Base-by-base conservation (phyloP, 2,329 filamentous ascomycete genomes). In the Colletotrichum scovillei region DNA sequence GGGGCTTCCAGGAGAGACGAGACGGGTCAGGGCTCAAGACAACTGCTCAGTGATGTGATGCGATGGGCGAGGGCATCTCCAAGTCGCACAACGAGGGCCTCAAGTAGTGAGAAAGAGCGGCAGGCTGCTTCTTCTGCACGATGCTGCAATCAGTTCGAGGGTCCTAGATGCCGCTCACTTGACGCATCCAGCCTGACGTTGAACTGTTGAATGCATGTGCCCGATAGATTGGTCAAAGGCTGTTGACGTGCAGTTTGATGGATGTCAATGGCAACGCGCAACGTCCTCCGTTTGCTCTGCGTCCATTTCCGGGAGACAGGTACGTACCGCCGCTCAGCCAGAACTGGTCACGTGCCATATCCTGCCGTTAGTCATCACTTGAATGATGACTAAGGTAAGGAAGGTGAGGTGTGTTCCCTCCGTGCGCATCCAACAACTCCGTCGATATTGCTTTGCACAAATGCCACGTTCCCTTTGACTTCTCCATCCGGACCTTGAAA, bases 131-230 rank as follows among this genome's bases (percentile, higher is more conserved):
- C 63, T 71, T 62, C 68, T 73, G 67, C 71, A 72, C 46, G 56
- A 72, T 72, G 46, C 46, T 60, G 56, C 71, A 73, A 72, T 73
- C 55, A 58, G 4, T 63, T 69, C 11, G 24, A 24, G 22, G 38
- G 42, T 55, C 52, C 55, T 11, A 59, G 59, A 55, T 64, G 12
- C 26, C 19, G 38, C 24, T 22, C n/a, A 12, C 26, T 55, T 32
- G 5, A 42, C 32, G 26, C 42, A 19, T 52, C 19, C 30, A 30
- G 28, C 28, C 42, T 52, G 19, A 2, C 19, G 12, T 12, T 52
- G 19, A 42, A 63, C 26, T 30, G 7, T 5, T 32, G 11, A 6
- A 24, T 32, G 28, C 35, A 16, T 5, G 19, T 63, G 5, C 52
- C 60, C 28, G 55, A 58, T n/a, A 30, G 16, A 58, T n/a, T 55